phyloP scores from a whole-genome alignment of 176 grass and related monocot genomes.

The Ensete glaucum region DNA sequence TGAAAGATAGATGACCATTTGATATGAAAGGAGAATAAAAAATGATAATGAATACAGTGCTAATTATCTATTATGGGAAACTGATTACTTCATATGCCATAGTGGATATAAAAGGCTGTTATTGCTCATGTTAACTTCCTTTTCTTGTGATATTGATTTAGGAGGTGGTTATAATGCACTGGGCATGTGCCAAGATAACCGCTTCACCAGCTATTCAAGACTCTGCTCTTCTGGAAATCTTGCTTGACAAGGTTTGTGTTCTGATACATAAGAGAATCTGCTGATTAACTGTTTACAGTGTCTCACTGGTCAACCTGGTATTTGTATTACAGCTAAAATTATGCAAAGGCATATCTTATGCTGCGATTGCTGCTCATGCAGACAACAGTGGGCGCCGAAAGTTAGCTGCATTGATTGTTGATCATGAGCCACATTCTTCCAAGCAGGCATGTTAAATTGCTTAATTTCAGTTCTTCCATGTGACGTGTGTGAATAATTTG shows the following conservation, averaged over 20 bases:
- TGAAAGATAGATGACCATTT: not conserved
- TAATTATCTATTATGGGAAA: not conserved
- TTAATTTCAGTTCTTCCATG: not conserved
- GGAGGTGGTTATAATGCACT: conserved; percentile 99
- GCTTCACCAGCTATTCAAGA: conserved; percentile 73
- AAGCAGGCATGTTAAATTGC: conserved; percentile 63
- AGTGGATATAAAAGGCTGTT: not conserved
- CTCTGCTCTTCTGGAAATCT: conserved; percentile 62
- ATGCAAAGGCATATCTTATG: conserved; percentile 98
- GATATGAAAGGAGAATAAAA: not conserved
- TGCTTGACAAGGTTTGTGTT: conserved; percentile 84
- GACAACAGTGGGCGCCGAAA: conserved; percentile 72
- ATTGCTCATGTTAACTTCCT: conserved; percentile 11
- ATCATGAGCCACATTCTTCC: conserved; percentile 78
- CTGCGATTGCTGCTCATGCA: conserved; percentile 93
- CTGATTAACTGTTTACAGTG: not conserved
- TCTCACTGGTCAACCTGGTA: conserved; percentile 17
- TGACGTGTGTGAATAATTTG: not conserved
- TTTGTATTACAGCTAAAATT: conserved; percentile 65
- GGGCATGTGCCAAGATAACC: conserved; percentile 94
- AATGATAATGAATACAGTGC: not conserved
- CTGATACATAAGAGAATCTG: not conserved
- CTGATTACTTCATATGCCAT: no score
- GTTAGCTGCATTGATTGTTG: conserved; percentile 81
- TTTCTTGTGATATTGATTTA: conserved; percentile 36